Evolutionary conservation across 495 filamentous ascomycete species (phyloP), one percentile per base, ranked within the genome.

Genomic region (Aspergillus diversus): DNA sequence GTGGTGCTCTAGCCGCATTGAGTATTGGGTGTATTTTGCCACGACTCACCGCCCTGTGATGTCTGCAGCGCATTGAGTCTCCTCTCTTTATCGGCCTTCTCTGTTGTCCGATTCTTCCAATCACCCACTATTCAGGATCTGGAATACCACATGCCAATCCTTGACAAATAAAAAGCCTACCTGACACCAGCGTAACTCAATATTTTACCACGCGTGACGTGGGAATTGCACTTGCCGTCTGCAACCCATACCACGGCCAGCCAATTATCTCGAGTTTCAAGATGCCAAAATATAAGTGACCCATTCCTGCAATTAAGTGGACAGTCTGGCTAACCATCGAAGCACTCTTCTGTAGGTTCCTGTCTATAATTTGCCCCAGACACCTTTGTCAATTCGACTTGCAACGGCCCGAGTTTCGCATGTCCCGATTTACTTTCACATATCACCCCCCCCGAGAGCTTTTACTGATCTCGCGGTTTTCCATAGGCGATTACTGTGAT

Each of bases 401-500:
- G 4, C 21, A 9, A 15, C 34, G 16, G 33, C 43, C 33, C 55
- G 9, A 63, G 64, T 58, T 37, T 33, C 43, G 51, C 43, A 34
- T 34, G 27, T 33, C 11, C 31, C 49, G 34, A 63, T 56, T 57
- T 37, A 50, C n/a, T 13, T 33, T 33, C 12, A 21, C 17, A 37
- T 5, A 11, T 15, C 21, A 17, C 8, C 16, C n/a, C 8, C 16
- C n/a, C 49, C 55, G 52, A n/a, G 48, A 57, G 13, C 55, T 46
- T 57, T 63, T 54, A 65, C 63, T 39, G 42, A 55, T 52, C 13
- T 8, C 47, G 15, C 46, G 16, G 57, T 46, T 42, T 68, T 76
- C 65, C 65, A 79, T 76, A 91, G 93, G 95, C 84, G 95, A 99
- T 76, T 99, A 98, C 83, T 99, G 95, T 86, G 95, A 99, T 89